These are phyloP conservation scores for Phytopythium cucurbitacearum DNA, from an alignment of 352 stramenopile genomes.

Conservation along the genomic window DNA sequence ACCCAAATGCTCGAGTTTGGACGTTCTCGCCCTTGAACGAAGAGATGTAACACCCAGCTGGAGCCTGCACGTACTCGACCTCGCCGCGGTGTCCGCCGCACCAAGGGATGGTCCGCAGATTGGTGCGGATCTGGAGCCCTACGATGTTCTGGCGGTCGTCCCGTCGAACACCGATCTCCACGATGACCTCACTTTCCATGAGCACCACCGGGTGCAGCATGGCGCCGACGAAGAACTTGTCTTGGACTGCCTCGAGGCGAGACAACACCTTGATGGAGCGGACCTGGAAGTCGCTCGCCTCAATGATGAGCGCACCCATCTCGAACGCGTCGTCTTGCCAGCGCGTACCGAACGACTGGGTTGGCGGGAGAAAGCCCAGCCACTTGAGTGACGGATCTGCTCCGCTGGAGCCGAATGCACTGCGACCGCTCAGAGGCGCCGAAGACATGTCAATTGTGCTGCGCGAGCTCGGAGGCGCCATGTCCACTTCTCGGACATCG, in stretches of 20 bases:
- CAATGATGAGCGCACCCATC: slow-evolving; percentile 1
- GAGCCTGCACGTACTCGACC: neutral
- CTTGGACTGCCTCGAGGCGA: neutral
- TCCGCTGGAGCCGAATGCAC: neutral
- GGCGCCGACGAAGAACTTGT: neutral
- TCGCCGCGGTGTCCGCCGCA: neutral
- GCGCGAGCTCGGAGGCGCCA: too few species aligned
- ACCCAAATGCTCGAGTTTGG: neutral
- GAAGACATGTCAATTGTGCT: too few species aligned
- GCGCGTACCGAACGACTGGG: neutral
- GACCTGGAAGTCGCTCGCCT: slow-evolving; percentile 1
- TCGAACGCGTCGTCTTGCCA: slow-evolving; percentile 7
- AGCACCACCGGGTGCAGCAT: neutral
- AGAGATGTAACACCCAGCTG: neutral
- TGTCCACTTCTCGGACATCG: too few species aligned
- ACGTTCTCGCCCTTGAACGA: neutral
- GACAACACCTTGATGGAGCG: neutral
- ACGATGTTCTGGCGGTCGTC: neutral
- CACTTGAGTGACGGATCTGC: neutral
- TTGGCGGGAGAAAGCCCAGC: slow-evolving; percentile 1
- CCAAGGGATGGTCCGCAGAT: slow-evolving; percentile 1
- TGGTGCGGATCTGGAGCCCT: slow-evolving; percentile 3
- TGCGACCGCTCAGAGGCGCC: too few species aligned
- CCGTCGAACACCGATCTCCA: neutral
- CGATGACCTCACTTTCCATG: neutral